Percentiles rank a stretch among this genome's conserved stretches.
Conservation (phyloP, 2,329 filamentous ascomycete species). For the Leptoxyphium fumago region DNA sequence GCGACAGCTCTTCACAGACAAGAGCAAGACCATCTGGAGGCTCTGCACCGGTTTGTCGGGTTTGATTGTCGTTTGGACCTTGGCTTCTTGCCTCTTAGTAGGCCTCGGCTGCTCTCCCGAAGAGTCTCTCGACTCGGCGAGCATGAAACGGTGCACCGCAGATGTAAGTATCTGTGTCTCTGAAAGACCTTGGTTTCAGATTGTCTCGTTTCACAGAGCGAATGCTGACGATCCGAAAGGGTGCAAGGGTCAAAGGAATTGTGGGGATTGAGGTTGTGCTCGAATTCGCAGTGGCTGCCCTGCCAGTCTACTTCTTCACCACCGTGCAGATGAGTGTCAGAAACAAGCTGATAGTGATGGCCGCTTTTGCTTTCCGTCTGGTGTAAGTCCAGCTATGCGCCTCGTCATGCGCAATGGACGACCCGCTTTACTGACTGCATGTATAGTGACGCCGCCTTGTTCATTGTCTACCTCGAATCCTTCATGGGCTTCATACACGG, state of each 20-base stretch:
- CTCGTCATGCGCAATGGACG: too few species aligned
- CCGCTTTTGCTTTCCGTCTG: neutral
- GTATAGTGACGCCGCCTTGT: neutral
- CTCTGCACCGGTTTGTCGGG: neutral
- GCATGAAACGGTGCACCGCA: neutral
- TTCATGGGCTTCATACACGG: neutral
- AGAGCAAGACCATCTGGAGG: constrained; percentile 1
- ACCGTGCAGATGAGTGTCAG: neutral
- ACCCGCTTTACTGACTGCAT: neutral
- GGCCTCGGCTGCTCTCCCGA: neutral
- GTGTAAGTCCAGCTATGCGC: neutral
- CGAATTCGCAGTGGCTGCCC: neutral
- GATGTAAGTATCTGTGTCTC: neutral
- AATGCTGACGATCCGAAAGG: neutral
- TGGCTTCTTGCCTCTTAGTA: neutral
- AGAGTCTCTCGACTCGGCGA: neutral
- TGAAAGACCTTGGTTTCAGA: neutral
- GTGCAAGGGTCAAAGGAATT: neutral
- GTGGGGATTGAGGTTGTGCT: neutral
- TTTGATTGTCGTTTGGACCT: neutral
- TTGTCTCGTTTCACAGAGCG: neutral
- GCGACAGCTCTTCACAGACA: constrained; percentile 11
- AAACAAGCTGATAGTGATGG: neutral
- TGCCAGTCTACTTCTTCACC: neutral
- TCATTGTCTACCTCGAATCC: neutral